Base-by-base conservation (phyloP, 1,139 yeast species). In the Lodderomyces metapsilosis region DNA sequence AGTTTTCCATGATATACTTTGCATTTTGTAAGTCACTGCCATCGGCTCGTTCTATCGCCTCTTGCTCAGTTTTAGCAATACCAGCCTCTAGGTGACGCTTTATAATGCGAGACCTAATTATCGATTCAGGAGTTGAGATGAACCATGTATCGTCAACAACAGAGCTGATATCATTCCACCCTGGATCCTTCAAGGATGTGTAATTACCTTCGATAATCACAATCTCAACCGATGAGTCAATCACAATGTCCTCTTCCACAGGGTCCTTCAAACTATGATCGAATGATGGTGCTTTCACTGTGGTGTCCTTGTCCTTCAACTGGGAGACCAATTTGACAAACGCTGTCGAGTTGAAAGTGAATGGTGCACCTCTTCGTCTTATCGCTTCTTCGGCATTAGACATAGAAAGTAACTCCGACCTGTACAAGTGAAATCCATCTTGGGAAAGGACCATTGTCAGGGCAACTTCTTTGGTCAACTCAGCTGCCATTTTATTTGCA, bases 361-460 rank as follows among this genome's bases (percentile, higher is more conserved):
- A 79, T 1, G 96, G 94, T 0, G 96, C 85, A 0, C 97, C 97
- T 40, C 97, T 73, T 48, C 88, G 67, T 31, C 65, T 59, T 30
- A 80, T 64, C 0, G 95, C 92, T 31, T 64, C 69, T 5, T 57
- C 68, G 0, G 87, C 71, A 50, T 88, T 75, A 3, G 66, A 61
- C 57, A 85, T 72, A 37, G 61, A 48, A 20, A 64, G 68, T 24
- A 91, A 64, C 40, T 78, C 75, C 0, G 59, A 48, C 33, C 92
- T 64, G 9, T 88, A 80, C 24, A 80, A 68, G 58, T 91, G 98
- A 57, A 76, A 91, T 9, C 98, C 98, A 62, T 91, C 97, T 83
- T 69, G 76, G 10, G 76, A 68, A 24, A 71, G 79, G 8, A 61
- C 58, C 13, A 45, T 48, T n/a, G 66, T 47, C 22, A 49, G 44